phyloP scores from a whole-genome alignment of 2,329 filamentous ascomycete species.

The Colletotrichum navitas region DNA sequence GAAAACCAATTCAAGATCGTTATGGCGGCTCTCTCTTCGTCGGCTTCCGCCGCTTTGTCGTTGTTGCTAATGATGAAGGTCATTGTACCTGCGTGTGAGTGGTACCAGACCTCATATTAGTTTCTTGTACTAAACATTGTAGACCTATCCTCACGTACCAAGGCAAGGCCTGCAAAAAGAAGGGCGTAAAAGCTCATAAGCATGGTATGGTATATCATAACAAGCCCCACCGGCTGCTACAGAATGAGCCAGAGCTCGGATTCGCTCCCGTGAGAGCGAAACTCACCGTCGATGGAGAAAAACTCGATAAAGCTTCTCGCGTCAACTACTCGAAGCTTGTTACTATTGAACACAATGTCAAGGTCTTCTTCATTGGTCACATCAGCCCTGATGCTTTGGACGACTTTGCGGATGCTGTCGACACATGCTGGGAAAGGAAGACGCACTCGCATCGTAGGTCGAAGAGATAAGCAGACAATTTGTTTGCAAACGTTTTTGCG shows the following conservation, averaged over 20 bases:
- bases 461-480: neutral
- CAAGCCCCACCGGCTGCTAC: conserved; percentile 47
- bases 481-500: conserved; percentile 26
- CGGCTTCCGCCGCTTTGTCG: conserved; percentile 67
- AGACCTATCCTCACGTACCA: conserved; percentile 70
- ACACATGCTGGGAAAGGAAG: conserved; percentile 64
- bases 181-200: conserved; percentile 63
- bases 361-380: conserved; percentile 68
- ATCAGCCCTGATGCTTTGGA: conserved; percentile 57
- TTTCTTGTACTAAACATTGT: conserved; percentile 15
- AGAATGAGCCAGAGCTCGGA: conserved; percentile 62
- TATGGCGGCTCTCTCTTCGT: conserved; percentile 58
- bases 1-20: conserved; percentile 51
- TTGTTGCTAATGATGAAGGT: conserved; percentile 64
- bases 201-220: conserved; percentile 65
- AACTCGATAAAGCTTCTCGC: conserved; percentile 63
- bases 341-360: conserved; percentile 69
- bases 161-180: conserved; percentile 64
- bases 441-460: conserved; percentile 49
- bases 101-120: neutral
- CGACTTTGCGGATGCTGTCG: conserved; percentile 59
- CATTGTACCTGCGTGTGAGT: conserved; percentile 70
- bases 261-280: conserved; percentile 60
- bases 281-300: conserved; percentile 59
- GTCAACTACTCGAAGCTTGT: conserved; percentile 70